Conservation (phyloP, 805 yeast genomes). For the Geotrichum ghanense region DNA sequence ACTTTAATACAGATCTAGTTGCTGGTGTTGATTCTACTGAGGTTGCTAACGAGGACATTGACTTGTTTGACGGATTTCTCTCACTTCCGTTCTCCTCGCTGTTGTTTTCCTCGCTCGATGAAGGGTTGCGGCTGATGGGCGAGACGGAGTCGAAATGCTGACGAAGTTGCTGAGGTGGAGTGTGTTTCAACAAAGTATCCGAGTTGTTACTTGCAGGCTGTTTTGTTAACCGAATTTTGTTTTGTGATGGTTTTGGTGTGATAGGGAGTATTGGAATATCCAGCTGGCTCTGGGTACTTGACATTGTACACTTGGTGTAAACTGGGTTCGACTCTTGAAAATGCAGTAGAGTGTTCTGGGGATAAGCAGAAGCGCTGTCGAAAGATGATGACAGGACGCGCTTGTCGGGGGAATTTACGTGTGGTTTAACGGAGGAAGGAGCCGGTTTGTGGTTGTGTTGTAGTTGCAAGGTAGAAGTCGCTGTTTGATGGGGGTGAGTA, state of each 20-base stretch:
- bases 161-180: neutral
- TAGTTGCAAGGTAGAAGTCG: no score
- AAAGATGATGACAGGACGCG: no score
- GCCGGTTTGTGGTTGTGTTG: no score
- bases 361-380: no score
- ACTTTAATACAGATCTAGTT: neutral
- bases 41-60: conserved; percentile 2
- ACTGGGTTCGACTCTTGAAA: no score
- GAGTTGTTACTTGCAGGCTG: neutral
- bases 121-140: conserved; percentile 1
- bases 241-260: neutral
- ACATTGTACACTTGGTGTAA: neutral
- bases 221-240: neutral
- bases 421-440: no score
- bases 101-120: conserved; percentile 1
- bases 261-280: neutral
- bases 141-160: neutral
- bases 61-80: neutral
- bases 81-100: neutral
- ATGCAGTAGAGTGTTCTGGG: no score
- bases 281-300: neutral
- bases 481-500: no score
- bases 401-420: no score
- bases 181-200: neutral
- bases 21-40: neutral